Conservation (phyloP, 306 rosid species). For the Prunus mume region DNA sequence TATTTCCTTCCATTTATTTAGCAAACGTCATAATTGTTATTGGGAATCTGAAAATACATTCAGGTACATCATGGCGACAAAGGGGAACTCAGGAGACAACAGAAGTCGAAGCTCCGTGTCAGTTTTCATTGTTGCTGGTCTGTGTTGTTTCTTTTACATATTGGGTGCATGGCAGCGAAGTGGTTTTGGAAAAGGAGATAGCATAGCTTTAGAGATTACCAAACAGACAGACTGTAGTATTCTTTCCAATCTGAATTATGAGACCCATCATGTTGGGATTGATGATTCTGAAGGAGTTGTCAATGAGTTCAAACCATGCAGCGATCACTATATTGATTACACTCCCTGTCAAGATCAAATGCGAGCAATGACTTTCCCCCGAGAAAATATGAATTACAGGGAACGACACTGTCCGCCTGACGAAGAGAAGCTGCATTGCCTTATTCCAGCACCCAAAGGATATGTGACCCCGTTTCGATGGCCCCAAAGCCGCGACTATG, state of each 20-base stretch:
- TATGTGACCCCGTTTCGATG: constrained; percentile 72
- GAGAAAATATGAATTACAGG: constrained; percentile 69
- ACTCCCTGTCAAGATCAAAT: constrained; percentile 80
- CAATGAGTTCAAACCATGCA: constrained; percentile 56
- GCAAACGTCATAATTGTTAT: background rate
- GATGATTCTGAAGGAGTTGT: constrained; percentile 31
- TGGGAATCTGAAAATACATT: background rate
- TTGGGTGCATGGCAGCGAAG: constrained; percentile 88
- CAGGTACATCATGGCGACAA: constrained; percentile 62
- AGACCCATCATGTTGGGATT: constrained; percentile 56
- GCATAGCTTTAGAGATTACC: constrained; percentile 69
- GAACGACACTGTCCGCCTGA: constrained; percentile 81
- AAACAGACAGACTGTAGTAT: constrained; percentile 69
- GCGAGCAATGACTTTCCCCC: constrained; percentile 70
- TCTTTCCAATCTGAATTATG: constrained; percentile 60
- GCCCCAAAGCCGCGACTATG: constrained; percentile 83
- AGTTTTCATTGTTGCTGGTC: constrained; percentile 55
- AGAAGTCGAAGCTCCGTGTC: constrained; percentile 45
- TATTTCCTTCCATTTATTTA: background rate
- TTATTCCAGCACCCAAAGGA: constrained; percentile 74
- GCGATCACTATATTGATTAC: constrained; percentile 48
- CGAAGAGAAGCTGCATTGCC: constrained; percentile 68
- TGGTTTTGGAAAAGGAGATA: constrained; percentile 87
- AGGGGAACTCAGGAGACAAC: constrained; percentile 62
- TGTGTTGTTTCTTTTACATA: constrained; percentile 78